These are phyloP conservation scores for Phytophthora cryptogea DNA, from an alignment of 352 stramenopile genomes.

Conservation along the genomic window DNA sequence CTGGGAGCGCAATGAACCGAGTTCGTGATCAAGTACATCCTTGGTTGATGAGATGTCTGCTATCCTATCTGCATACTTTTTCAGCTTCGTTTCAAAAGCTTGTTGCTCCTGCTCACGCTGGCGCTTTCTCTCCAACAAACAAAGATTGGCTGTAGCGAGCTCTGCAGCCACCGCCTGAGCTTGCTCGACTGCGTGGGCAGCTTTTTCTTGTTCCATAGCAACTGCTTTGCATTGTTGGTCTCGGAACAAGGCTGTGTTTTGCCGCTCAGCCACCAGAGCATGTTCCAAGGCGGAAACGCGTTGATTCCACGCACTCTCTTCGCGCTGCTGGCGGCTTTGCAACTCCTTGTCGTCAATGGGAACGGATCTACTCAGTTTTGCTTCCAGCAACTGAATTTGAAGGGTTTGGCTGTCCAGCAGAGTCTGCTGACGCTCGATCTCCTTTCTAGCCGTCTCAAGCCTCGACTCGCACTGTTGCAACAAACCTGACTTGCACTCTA, in stretches of 20 bases:
- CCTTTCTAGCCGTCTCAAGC: slow-evolving; percentile 24
- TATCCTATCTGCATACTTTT: slow-evolving; percentile 9
- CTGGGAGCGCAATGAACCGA: slow-evolving; percentile 17
- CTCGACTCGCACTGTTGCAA: slow-evolving; percentile 36
- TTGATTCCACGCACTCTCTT: slow-evolving; percentile 69
- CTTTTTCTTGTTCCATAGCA: slow-evolving; percentile 46
- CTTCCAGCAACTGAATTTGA: slow-evolving; percentile 52
- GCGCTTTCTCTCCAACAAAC: slow-evolving; percentile 66
- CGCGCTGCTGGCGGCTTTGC: slow-evolving; percentile 38
- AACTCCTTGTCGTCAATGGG: slow-evolving; percentile 54
- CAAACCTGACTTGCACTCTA: slow-evolving; percentile 10
- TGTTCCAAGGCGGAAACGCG: slow-evolving; percentile 60
- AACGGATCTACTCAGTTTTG: slow-evolving; percentile 54
- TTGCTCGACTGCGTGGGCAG: slow-evolving; percentile 45
- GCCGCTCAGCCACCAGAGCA: slow-evolving; percentile 45
- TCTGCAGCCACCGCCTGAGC: slow-evolving; percentile 48
- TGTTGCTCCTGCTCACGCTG: slow-evolving; percentile 53
- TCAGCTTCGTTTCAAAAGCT: slow-evolving; percentile 27
- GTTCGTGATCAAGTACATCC: slow-evolving; percentile 9
- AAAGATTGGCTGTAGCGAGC: slow-evolving; percentile 74
- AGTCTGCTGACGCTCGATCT: slow-evolving; percentile 39
- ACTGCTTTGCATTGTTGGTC: slow-evolving; percentile 47
- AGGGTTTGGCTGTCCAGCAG: slow-evolving; percentile 45
- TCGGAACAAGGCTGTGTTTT: slow-evolving; percentile 41
- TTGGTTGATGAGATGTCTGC: slow-evolving; percentile 11